These are phyloP conservation scores for Rostrohypoxylon terebratum DNA, from an alignment of 495 filamentous ascomycete genomes.

Conservation along the genomic window DNA sequence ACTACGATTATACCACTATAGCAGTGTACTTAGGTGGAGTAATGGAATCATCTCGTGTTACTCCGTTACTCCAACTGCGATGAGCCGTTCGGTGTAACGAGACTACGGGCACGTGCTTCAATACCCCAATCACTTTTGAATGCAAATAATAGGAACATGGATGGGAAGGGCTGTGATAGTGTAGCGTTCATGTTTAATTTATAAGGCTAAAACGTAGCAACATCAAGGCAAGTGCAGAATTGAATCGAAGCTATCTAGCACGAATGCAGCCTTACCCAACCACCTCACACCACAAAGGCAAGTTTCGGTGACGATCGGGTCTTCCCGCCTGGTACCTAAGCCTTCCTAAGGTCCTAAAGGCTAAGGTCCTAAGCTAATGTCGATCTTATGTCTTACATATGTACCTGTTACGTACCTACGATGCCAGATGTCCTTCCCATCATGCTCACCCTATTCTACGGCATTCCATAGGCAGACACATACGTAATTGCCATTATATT, in stretches of 20 bases:
- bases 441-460: slow-evolving; percentile 30
- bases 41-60: slow-evolving; percentile 22
- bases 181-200: slow-evolving; percentile 4
- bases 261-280: slow-evolving; percentile 24
- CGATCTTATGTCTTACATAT: slow-evolving; percentile 16
- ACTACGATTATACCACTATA: slow-evolving; percentile 39
- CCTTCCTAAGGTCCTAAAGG: background rate
- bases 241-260: slow-evolving; percentile 2
- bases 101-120: background rate
- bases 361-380: slow-evolving; percentile 3
- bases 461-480: slow-evolving; percentile 12
- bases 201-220: background rate
- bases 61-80: background rate
- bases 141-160: background rate
- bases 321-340: slow-evolving; percentile 27
- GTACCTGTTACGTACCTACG: slow-evolving; percentile 10
- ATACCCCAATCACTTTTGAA: background rate
- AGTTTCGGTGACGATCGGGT: slow-evolving; percentile 20
- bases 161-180: background rate
- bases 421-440: slow-evolving; percentile 18
- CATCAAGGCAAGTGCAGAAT: background rate
- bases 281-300: slow-evolving; percentile 13
- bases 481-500: slow-evolving; percentile 4
- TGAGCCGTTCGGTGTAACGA: background rate
- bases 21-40: slow-evolving; percentile 39